Conservation (phyloP, 1,139 yeast species). For the Petasospora rhodanensis region DNA sequence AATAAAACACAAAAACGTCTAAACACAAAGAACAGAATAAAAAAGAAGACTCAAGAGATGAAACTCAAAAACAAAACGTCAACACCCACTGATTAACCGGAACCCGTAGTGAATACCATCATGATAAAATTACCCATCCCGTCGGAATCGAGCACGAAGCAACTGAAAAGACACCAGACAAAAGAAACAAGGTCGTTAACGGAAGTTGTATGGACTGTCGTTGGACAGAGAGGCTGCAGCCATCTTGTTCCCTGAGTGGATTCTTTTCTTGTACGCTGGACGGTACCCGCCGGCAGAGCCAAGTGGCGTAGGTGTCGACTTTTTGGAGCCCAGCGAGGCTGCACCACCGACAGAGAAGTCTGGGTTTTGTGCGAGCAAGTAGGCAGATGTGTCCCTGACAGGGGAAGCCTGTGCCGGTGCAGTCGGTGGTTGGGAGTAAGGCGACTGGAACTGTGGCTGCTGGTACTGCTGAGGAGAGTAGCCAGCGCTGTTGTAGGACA, state of each 20-base stretch:
- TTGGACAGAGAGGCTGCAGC: constrained; percentile 28
- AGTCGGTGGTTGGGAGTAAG: constrained; percentile 2
- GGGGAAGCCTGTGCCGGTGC: constrained; percentile 18
- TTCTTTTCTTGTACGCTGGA: constrained; percentile 35
- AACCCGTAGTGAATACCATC: too few relatives aligned
- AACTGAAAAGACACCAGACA: too few relatives aligned
- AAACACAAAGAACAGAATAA: too few relatives aligned
- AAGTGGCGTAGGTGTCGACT: constrained; percentile 20
- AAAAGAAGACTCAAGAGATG: too few relatives aligned
- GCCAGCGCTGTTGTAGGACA: constrained; percentile 1
- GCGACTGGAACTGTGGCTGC: constrained; percentile 2
- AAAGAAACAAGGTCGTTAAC: too few relatives aligned
- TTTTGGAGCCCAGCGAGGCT: constrained; percentile 25
- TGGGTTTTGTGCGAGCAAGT: constrained; percentile 47
- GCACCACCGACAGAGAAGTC: constrained; percentile 41
- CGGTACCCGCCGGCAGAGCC: constrained; percentile 12
- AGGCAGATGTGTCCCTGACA: constrained; percentile 40
- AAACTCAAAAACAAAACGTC: too few relatives aligned
- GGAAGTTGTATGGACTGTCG: constrained; percentile 26
- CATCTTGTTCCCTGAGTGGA: constrained; percentile 25
- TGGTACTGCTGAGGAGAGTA: constrained; percentile 5
- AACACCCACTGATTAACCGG: too few relatives aligned
- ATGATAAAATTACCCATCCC: too few relatives aligned
- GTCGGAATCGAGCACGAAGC: too few relatives aligned
- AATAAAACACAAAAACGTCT: too few relatives aligned